A percentile compares a stretch with the other conserved stretches of the same genome.
Evolutionary conservation across 768 basidiomycete genomes (phyloP).

Genomic region (Leccinellum albellum): DNA sequence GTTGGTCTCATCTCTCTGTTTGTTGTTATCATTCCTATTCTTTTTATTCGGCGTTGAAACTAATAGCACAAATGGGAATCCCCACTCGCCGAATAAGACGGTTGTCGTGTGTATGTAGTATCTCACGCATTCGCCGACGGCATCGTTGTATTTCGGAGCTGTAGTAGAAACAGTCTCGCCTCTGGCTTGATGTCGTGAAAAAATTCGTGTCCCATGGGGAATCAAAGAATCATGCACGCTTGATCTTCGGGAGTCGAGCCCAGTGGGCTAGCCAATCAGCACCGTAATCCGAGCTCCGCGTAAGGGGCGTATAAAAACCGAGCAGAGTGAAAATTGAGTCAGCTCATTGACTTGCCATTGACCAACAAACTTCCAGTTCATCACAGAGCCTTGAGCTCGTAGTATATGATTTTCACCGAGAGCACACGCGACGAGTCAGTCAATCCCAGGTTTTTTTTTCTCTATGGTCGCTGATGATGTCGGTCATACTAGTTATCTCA

Average conservation of each 20-base stretch:
- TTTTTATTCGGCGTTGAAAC: not conserved
- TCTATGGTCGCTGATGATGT: not conserved
- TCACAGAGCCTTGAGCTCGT: constrained; percentile 20
- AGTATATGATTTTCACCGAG: constrained; percentile 32
- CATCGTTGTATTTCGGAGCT: constrained; percentile 7
- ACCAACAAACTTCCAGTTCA: not conserved
- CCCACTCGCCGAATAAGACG: constrained; percentile 8
- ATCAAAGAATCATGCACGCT: too few species aligned
- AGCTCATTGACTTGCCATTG: not conserved
- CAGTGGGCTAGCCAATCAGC: not conserved
- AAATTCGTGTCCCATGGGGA: not conserved
- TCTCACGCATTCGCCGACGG: constrained; percentile 10
- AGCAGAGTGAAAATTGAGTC: not conserved
- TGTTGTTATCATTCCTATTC: constrained; percentile 18
- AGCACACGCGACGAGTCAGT: constrained; percentile 35
- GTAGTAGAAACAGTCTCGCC: constrained; percentile 12
- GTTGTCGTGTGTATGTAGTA: constrained; percentile 21
- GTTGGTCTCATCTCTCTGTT: constrained; percentile 13
- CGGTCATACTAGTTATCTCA: constrained; percentile 22
- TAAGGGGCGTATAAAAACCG: not conserved
- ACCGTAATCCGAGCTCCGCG: not conserved
- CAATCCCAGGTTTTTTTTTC: not conserved
- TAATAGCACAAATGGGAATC: constrained; percentile 15
- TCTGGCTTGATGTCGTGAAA: not conserved
- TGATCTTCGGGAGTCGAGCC: not conserved